phyloP scores from a whole-genome alignment of 805 yeast species.

The Wickerhamomyces strasburgensis region DNA sequence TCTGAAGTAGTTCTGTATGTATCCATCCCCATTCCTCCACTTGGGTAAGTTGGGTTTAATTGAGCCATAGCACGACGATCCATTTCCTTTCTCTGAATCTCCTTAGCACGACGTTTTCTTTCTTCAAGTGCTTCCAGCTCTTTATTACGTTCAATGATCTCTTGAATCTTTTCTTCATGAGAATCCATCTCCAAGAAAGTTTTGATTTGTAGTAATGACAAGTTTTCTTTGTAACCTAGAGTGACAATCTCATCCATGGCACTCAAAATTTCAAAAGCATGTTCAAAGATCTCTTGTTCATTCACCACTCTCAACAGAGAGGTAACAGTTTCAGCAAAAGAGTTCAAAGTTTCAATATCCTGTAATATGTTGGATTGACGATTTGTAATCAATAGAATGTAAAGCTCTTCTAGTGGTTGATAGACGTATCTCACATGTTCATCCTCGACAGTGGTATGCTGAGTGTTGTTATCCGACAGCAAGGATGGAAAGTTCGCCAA shows the following conservation, averaged over 20 bases:
- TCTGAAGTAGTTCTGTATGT: constrained; percentile 11
- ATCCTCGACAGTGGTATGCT: constrained; percentile 92
- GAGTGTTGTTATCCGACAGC: constrained; percentile 62
- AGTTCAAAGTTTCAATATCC: constrained; percentile 87
- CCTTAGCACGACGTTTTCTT: constrained; percentile 91
- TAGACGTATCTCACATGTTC: constrained; percentile 89
- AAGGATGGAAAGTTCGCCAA: constrained; percentile 82
- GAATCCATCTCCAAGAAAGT: constrained; percentile 96
- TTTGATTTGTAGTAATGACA: constrained; percentile 74
- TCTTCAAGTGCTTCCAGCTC: constrained; percentile 96
- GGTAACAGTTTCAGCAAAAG: constrained; percentile 78
- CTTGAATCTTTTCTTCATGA: constrained; percentile 97
- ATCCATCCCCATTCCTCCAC: constrained; percentile 11
- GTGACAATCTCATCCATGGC: constrained; percentile 93
- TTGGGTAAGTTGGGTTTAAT: constrained; percentile 7
- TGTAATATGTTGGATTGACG: constrained; percentile 87
- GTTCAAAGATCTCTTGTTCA: constrained; percentile 76
- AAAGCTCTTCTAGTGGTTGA: constrained; percentile 92
- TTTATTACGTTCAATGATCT: constrained; percentile 93
- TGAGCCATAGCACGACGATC: constrained; percentile 43
- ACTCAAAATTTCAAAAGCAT: constrained; percentile 82
- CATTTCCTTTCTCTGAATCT: constrained; percentile 75
- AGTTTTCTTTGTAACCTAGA: constrained; percentile 85
- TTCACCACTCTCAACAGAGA: constrained; percentile 66
- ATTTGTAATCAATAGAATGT: constrained; percentile 86